Conservation (phyloP, 2,329 filamentous ascomycete genomes). For the Epichloe sibirici region DNA sequence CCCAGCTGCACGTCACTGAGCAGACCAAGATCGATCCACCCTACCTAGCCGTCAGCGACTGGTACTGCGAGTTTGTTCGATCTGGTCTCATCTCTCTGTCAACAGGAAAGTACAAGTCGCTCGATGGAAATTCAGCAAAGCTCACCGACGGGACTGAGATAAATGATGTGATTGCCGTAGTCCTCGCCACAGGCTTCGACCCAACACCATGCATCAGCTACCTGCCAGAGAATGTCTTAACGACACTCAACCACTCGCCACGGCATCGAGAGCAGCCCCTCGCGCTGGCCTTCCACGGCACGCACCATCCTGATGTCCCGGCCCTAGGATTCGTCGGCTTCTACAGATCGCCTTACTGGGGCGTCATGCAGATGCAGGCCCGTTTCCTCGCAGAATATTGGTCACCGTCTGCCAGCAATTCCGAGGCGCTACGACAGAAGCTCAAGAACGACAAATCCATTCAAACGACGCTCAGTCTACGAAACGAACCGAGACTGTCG, state of each 20-base stretch:
- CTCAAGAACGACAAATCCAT: slow-evolving; percentile 32
- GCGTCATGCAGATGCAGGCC: slow-evolving; percentile 78
- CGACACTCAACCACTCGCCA: slow-evolving; percentile 44
- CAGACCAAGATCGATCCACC: slow-evolving; percentile 38
- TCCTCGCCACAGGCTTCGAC: slow-evolving; percentile 67
- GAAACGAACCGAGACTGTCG: slow-evolving; percentile 37
- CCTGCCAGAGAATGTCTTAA: slow-evolving; percentile 43
- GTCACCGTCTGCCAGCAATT: slow-evolving; percentile 22
- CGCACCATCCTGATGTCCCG: slow-evolving; percentile 46
- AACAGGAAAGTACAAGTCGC: slow-evolving; percentile 30
- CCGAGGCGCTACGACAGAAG: slow-evolving; percentile 23
- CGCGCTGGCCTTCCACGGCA: slow-evolving; percentile 55
- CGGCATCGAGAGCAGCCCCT: slow-evolving; percentile 45
- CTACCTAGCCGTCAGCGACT: slow-evolving; percentile 57
- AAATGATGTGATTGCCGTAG: slow-evolving; percentile 49
- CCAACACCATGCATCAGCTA: slow-evolving; percentile 52
- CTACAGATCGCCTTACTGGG: slow-evolving; percentile 78
- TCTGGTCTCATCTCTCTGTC: slow-evolving; percentile 44
- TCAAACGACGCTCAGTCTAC: slow-evolving; percentile 35
- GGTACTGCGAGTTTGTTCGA: slow-evolving; percentile 63
- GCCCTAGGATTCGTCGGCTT: slow-evolving; percentile 70
- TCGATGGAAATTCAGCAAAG: slow-evolving; percentile 24
- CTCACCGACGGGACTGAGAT: slow-evolving; percentile 25
- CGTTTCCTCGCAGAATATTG: slow-evolving; percentile 53
- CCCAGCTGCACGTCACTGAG: slow-evolving; percentile 25